Base-by-base conservation (phyloP, 306 rosid genomes). In the Nissolia schottii region DNA sequence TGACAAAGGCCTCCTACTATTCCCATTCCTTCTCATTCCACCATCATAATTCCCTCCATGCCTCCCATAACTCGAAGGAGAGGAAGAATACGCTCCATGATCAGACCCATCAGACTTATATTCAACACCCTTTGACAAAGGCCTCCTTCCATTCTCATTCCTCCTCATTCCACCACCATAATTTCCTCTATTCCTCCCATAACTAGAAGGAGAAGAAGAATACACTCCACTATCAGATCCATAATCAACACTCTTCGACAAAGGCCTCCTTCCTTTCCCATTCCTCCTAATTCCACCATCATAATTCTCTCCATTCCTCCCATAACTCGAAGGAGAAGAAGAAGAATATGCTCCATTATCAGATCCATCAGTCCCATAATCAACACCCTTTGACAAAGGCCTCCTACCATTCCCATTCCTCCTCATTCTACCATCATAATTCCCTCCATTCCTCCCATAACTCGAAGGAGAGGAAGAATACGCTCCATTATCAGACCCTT, bases 371-470 rank as follows among this genome's bases (percentile, higher is more conserved):
- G 64, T 67, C 45, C 53, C 58, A 70, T 56, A 56, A 24, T 1
- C 49, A 41, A 50, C 57, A 70, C 46, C 83, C 58, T 24, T 28
- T 29, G 16, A 55, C 11, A 20, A 45, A 54, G 59, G 50, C 61
- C 79, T 87, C 32, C 79, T 80, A 62, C 78, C 54, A 28, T 43
- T 79, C 34, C 66, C 77, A 15, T 73, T 78, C 64, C 59, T 78
- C 60, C 73, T 77, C 78, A 79, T 7, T 27, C 41, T 70, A 0
- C 83, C 82, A 51, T 64, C 68, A 32, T 6, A 38, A 13, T 12
- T 50, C 55, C 57, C 40, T 28, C 54, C 80, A n/a, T 67, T 82
- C 65, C 8, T 8, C 45, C 82, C 57, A 48, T 59, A 43, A n/a
- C 43, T 71, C 43, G 27, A 56, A 31, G 63, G 45, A 73, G 72